These are phyloP conservation scores for Phytopythium boreale DNA, from an alignment of 352 stramenopile species.

Conservation along the genomic window DNA sequence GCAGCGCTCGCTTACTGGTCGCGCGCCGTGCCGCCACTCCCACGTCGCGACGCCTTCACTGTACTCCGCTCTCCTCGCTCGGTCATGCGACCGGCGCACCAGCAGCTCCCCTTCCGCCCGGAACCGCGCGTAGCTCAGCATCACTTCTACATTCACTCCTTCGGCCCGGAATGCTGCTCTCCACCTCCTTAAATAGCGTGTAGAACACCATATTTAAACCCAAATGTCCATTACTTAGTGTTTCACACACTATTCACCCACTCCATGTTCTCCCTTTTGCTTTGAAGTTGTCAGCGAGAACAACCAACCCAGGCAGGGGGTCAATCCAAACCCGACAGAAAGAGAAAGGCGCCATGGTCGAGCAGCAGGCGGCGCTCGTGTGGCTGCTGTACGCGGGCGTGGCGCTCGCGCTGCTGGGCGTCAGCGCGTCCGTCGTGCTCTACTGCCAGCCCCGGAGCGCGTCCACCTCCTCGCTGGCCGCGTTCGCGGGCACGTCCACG, in stretches of 20 bases:
- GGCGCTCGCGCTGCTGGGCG: slow-evolving; percentile 46
- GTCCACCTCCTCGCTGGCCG: slow-evolving; percentile 43
- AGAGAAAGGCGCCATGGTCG: not conserved
- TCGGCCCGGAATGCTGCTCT: too few species aligned
- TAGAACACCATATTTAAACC: too few species aligned
- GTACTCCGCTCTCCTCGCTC: slow-evolving; percentile 11
- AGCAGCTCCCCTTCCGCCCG: slow-evolving; percentile 41
- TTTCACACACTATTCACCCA: not conserved
- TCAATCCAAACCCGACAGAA: not conserved
- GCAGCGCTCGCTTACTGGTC: slow-evolving; percentile 28
- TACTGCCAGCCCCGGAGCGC: slow-evolving; percentile 62
- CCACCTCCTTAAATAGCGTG: too few species aligned
- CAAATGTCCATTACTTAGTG: too few species aligned
- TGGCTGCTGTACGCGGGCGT: slow-evolving; percentile 71
- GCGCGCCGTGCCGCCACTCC: slow-evolving; percentile 56
- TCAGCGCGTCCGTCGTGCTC: slow-evolving; percentile 52
- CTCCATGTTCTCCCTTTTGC: not conserved
- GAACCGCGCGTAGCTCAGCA: slow-evolving; percentile 53
- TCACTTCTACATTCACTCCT: not conserved
- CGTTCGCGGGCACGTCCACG: slow-evolving; percentile 51
- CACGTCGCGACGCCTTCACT: slow-evolving; percentile 25
- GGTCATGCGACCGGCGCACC: slow-evolving; percentile 29
- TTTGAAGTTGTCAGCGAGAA: slow-evolving; percentile 1
- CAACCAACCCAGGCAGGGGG: not conserved
- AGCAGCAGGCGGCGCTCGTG: slow-evolving; percentile 10